Evolutionary conservation across 1,284 basidiomycete genomes (phyloP), one percentile per base, ranked within the genome.

Genomic region (Ganoderma sp.): DNA sequence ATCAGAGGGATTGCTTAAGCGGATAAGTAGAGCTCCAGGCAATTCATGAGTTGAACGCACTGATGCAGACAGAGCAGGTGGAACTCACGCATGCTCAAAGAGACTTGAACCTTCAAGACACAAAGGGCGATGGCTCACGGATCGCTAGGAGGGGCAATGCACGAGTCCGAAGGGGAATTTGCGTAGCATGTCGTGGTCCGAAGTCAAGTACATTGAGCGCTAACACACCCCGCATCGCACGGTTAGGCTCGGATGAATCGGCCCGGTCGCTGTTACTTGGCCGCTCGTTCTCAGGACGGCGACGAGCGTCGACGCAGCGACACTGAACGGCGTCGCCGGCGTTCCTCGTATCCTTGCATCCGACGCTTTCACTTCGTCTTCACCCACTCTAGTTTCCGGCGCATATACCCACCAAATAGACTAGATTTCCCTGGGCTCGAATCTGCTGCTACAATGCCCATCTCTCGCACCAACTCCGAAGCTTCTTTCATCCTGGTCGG

Each of bases 401-500:
- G 12, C 19, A 22, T 56, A 56, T 56, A 56, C 52, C 28, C 52
- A 3, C 17, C 15, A 32, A 56, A 14, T 56, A 56, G 52, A 56
- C 52, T 56, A 34, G 28, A 56, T 15, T 14, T 34, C 15, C 19
- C 25, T 34, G 32, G 4, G 3, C 6, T 32, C 52, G n/a, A n/a
- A n/a, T 56, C 15, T 15, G 14, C 28, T 19, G 15, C 28, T 34
- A 54, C 45, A 25, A 72, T 70, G 71, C n/a, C 64, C 64, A 45
- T 74, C n/a, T 73, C 75, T 28, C 74, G 73, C 25, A 72, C 71
- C 4, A 73, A 64, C n/a, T 79, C 78, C 19, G 79, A 80, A 41
- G 77, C 79, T 3, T 80, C 80, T 2, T 81, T 80, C 69, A 76
- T 81, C 62, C 61, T 81, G 7, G 75, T 81, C 12, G 76, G 74